Evolutionary conservation across 2,329 filamentous ascomycete genomes (phyloP).

Genomic region (Amylocarpus encephaloides): DNA sequence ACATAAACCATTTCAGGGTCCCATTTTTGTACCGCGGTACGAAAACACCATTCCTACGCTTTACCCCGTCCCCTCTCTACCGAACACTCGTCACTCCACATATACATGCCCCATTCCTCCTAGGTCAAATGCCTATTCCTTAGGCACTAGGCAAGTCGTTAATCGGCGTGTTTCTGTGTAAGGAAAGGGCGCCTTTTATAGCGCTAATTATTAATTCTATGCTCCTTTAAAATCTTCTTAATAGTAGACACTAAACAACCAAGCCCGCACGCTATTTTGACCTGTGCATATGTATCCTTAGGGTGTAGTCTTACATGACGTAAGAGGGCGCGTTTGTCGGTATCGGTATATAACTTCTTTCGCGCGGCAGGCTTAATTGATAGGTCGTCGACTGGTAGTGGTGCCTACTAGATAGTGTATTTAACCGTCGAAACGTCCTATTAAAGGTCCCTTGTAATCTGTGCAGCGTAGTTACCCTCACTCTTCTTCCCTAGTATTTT

Average conservation of each 20-base stretch:
- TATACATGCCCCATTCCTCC: conserved; percentile 9
- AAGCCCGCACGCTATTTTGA: too few relatives aligned
- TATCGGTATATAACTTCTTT: too few relatives aligned
- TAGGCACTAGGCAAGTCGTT: conserved; percentile 5
- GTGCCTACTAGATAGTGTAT: too few relatives aligned
- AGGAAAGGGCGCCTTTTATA: background rate
- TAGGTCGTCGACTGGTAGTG: too few relatives aligned
- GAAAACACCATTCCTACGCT: conserved; percentile 4
- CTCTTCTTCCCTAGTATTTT: too few relatives aligned
- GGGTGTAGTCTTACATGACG: too few relatives aligned
- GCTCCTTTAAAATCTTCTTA: background rate
- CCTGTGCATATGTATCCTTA: too few relatives aligned
- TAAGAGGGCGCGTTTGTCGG: too few relatives aligned
- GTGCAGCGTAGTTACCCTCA: too few relatives aligned
- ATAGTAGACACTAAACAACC: background rate
- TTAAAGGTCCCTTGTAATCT: too few relatives aligned
- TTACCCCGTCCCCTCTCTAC: conserved; percentile 10
- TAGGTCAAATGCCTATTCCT: background rate
- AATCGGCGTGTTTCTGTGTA: background rate
- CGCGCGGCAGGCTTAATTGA: too few relatives aligned
- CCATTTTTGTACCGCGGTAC: conserved; percentile 5
- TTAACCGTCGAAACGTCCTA: too few relatives aligned
- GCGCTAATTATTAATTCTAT: background rate
- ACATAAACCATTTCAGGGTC: conserved; percentile 1
- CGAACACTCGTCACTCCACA: conserved; percentile 15